phyloP scores from a whole-genome alignment of 2,329 filamentous ascomycete species.

The Fusarium hainanense region DNA sequence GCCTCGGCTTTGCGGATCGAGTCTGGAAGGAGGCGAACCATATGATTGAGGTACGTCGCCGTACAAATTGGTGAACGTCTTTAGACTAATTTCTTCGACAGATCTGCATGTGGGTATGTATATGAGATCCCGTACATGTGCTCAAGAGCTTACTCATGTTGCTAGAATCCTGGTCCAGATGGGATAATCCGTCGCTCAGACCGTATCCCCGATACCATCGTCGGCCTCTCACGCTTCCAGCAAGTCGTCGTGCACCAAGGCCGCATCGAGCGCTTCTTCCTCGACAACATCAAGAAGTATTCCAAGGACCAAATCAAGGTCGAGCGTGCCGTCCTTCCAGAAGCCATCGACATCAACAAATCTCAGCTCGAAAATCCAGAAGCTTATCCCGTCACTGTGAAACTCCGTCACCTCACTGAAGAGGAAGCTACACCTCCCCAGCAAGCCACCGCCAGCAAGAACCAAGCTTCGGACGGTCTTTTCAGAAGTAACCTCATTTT shows the following conservation, averaged over 20 bases:
- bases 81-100: background rate
- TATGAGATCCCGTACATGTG: too few species aligned
- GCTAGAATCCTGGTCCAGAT: background rate
- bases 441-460: background rate
- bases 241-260: background rate
- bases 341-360: background rate
- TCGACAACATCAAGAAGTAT: constrained; percentile 1
- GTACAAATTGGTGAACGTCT: fast-evolving
- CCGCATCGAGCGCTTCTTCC: background rate
- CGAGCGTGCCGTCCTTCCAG: background rate
- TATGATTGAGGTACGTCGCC: background rate
- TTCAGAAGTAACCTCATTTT: background rate
- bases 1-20: background rate
- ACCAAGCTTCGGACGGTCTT: background rate
- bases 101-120: constrained; percentile 4
- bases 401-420: background rate
- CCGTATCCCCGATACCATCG: background rate
- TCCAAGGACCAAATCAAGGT: background rate
- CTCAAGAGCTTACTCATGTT: too few species aligned
- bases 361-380: background rate
- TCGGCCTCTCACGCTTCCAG: background rate
- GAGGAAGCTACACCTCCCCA: background rate
- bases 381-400: background rate
- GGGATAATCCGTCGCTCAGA: background rate
- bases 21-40: background rate